phyloP scores from a whole-genome alignment of 768 basidiomycete genomes.

The Pholiota microspora region DNA sequence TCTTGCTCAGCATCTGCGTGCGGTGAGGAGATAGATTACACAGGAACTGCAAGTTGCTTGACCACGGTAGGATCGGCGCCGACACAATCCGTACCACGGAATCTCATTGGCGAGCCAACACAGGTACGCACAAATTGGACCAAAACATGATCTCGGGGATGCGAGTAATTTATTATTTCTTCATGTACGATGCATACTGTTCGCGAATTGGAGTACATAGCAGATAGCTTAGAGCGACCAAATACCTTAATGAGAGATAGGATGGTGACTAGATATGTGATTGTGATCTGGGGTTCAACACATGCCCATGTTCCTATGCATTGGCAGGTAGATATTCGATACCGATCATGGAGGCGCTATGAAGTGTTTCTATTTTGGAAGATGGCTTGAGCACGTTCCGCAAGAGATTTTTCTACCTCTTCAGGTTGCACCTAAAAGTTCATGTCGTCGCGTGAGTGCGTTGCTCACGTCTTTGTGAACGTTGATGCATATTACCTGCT shows the following conservation, averaged over 20 bases:
- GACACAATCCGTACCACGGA: not conserved
- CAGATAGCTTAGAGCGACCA: not conserved
- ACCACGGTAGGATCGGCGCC: conserved; percentile 1
- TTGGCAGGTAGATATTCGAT: not conserved
- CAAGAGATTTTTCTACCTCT: conserved; percentile 35
- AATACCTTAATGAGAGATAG: not conserved
- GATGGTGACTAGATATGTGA: not conserved
- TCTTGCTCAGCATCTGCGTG: not conserved
- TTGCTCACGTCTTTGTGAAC: not conserved
- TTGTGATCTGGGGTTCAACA: not conserved
- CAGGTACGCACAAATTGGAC: not conserved
- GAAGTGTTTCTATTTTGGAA: conserved; percentile 17
- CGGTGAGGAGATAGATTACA: not conserved
- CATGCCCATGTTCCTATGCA: not conserved
- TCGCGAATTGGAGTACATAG: not conserved
- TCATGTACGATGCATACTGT: too few species aligned
- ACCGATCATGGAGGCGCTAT: not conserved
- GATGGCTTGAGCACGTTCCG: conserved; percentile 39
- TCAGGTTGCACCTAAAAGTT: conserved; percentile 31
- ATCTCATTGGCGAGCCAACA: not conserved
- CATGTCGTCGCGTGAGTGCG: conserved; percentile 4
- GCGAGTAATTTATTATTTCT: too few species aligned
- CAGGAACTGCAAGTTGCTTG: not conserved
- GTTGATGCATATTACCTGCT: conserved; percentile 5
- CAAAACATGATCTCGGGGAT: not conserved